Conservation (phyloP, 805 yeast genomes). For the Schwanniomyces sp. region DNA sequence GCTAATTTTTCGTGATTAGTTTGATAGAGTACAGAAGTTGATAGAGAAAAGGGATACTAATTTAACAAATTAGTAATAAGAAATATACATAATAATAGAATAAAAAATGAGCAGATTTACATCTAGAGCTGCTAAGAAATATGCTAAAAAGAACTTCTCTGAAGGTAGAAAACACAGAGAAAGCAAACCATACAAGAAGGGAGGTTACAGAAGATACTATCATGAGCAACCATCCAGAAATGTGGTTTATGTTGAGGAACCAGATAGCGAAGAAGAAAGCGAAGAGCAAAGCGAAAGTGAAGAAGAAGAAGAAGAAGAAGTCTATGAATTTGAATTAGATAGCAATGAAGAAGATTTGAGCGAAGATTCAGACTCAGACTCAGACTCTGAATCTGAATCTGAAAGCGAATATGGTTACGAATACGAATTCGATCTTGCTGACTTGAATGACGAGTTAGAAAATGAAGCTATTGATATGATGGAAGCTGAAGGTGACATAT, state of each 20-base stretch:
- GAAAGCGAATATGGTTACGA: slow-evolving; percentile 6
- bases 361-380: slow-evolving; percentile 8
- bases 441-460: slow-evolving; percentile 37
- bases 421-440: slow-evolving; percentile 13
- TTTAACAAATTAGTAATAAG: not conserved
- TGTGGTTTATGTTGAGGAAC: slow-evolving; percentile 44
- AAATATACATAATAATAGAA: not conserved
- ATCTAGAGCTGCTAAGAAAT: slow-evolving; percentile 5
- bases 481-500: slow-evolving; percentile 22
- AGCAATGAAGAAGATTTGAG: slow-evolving; percentile 10
- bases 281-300: slow-evolving; percentile 19
- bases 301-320: slow-evolving; percentile 23
- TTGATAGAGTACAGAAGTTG: not conserved
- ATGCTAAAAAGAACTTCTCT: slow-evolving; percentile 18
- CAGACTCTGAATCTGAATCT: slow-evolving; percentile 10
- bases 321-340: slow-evolving; percentile 30
- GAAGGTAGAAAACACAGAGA: slow-evolving; percentile 10
- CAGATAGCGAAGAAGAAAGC: slow-evolving; percentile 34
- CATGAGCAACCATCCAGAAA: slow-evolving; percentile 34
- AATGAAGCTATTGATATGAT: slow-evolving; percentile 24
- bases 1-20: not conserved
- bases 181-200: slow-evolving; percentile 7
- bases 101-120: not conserved
- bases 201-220: slow-evolving; percentile 29
- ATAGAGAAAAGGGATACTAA: not conserved